phyloP scores from a whole-genome alignment of 148 eudicot species.

The Rhododendron mucronatum region DNA sequence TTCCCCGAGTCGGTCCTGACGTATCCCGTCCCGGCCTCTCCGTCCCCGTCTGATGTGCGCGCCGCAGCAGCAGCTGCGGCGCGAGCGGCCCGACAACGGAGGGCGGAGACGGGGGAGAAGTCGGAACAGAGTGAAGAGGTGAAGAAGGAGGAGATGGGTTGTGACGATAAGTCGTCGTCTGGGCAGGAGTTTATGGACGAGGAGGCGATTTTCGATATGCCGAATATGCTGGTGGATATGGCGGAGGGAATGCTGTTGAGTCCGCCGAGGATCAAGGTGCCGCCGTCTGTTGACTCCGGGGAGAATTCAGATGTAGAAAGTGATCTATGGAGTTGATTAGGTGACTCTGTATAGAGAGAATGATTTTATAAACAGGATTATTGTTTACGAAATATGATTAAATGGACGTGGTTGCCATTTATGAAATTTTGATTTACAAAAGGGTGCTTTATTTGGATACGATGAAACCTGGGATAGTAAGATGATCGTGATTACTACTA shows the following conservation, averaged over 20 bases:
- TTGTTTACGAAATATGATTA: neutral
- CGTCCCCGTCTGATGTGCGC: slow-evolving; percentile 21
- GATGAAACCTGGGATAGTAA: neutral
- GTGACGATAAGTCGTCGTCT: neutral
- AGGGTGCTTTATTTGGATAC: neutral
- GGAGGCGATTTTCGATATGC: slow-evolving; percentile 51
- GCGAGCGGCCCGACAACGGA: neutral
- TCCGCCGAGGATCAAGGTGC: slow-evolving; percentile 35
- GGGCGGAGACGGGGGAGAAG: neutral
- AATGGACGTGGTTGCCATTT: neutral
- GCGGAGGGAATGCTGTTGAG: slow-evolving; percentile 58
- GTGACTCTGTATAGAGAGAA: neutral
- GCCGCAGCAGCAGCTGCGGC: slow-evolving; percentile 10
- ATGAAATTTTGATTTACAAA: no score
- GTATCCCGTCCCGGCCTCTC: slow-evolving; percentile 23
- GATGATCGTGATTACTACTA: neutral
- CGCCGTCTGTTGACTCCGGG: slow-evolving; percentile 16
- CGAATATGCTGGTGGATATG: slow-evolving; percentile 50
- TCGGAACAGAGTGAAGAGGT: neutral
- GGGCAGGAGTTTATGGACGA: slow-evolving; percentile 28
- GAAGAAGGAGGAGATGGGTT: neutral
- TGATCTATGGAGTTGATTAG: slow-evolving; percentile 36
- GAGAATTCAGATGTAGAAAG: slow-evolving; percentile 8
- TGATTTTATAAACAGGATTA: neutral
- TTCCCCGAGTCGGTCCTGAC: slow-evolving; percentile 17